Evolutionary conservation across 2,329 filamentous ascomycete species (phyloP), one percentile per base, ranked within the genome.

Genomic region (Blumeria hordei): DNA sequence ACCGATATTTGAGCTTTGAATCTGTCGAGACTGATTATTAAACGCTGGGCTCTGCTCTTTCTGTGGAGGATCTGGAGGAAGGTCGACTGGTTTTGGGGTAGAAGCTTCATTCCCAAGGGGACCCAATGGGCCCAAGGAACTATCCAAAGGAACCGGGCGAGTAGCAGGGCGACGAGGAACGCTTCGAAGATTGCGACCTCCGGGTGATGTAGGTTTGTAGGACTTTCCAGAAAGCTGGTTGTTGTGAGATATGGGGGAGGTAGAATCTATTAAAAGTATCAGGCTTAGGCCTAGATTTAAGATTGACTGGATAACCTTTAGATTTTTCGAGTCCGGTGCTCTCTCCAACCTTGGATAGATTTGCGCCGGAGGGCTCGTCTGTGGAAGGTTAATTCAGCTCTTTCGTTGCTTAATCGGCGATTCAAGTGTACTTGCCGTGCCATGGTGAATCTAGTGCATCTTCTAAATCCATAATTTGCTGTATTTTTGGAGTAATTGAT

Each of bases 121-220:
- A 57, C 85, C 85, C 54, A 93, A 71, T 21, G 85, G 85, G 1
- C 85, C 86, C 49, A 88, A 75, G 55, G 83, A 82, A 59, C 80
- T 76, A 65, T 81, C 77, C 60, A 86, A 81, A 58, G 81, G 82
- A 50, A 85, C 88, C 34, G 83, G 78, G 65, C 88, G 83, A 57
- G 81, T 81, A 61, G 81, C 80, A 64, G 87, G 71, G 58, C 80
- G 77, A 60, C 80, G 78, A 56, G 65, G 65, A 37, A 52, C 34
- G 14, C 63, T 64, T 58, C 67, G 61, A 54, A 62, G 56, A 41
- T 63, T 63, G 56, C 65, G 59, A 54, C 61, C 60, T 53, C 57
- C 56, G n/a, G 62, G 59, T 18, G 60, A 52, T n/a, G 33, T 16
- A 18, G 63, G 64, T 59, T 64, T 66, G 36, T 59, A 55, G 36